These are phyloP conservation scores for Mycena crocata DNA, from an alignment of 768 basidiomycete genomes.

Conservation along the genomic window DNA sequence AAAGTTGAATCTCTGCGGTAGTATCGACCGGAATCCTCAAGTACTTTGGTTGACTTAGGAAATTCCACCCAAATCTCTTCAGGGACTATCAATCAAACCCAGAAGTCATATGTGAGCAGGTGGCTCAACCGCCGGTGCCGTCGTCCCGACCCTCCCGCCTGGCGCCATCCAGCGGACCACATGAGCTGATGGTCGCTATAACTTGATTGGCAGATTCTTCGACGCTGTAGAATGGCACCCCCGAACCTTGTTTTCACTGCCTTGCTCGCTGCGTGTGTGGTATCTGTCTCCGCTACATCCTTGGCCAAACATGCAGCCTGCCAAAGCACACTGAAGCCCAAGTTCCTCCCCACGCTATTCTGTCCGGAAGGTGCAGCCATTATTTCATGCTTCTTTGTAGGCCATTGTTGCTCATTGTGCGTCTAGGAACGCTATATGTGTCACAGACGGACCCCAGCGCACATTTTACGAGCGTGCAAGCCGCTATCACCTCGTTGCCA, in stretches of 20 bases:
- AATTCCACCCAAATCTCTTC: too few relatives aligned
- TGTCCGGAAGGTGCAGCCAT: constrained; percentile 24
- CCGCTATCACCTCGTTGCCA: constrained; percentile 37
- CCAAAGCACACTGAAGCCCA: constrained; percentile 28
- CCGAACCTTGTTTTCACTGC: constrained; percentile 1
- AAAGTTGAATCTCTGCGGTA: too few relatives aligned
- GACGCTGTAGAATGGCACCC: constrained; percentile 12
- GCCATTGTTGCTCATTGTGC: not conserved
- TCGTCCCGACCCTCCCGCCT: constrained; percentile 21
- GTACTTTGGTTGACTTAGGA: too few relatives aligned
- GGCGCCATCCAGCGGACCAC: constrained; percentile 19
- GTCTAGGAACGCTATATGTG: constrained; percentile 40
- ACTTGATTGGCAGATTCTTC: not conserved
- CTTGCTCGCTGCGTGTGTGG: not conserved
- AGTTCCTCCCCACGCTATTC: constrained; percentile 27
- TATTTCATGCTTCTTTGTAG: not conserved
- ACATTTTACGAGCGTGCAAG: constrained; percentile 38
- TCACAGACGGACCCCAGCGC: constrained; percentile 44
- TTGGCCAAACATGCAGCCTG: constrained; percentile 28
- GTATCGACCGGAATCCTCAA: too few relatives aligned
- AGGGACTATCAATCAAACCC: not conserved
- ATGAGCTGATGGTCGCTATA: constrained; percentile 18
- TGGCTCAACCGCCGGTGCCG: constrained; percentile 14
- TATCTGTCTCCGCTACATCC: constrained; percentile 10
- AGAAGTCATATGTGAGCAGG: constrained; percentile 4